Conservation (phyloP, 768 basidiomycete genomes). For the Suillus subluteus region DNA sequence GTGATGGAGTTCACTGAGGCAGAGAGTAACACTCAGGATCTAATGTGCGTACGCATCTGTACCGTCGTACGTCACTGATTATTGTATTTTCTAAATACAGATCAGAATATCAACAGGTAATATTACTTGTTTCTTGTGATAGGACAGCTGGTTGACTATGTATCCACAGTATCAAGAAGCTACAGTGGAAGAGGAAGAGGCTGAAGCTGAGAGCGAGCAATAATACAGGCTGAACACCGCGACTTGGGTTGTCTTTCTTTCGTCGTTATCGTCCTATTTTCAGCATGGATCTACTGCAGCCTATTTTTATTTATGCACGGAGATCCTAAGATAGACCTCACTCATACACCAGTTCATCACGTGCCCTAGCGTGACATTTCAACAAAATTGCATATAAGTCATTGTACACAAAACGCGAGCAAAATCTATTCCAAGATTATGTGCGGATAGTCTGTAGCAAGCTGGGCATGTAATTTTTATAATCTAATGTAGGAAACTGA, state of each 20-base stretch:
- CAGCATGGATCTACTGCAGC: background rate
- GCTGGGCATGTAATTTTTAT: too few relatives aligned
- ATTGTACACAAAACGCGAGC: too few relatives aligned
- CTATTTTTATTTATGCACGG: constrained; percentile 1
- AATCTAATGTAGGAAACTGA: too few relatives aligned
- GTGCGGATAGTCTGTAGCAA: too few relatives aligned
- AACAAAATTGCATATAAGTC: too few relatives aligned
- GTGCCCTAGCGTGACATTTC: too few relatives aligned
- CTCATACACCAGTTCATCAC: too few relatives aligned
- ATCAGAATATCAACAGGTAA: constrained; percentile 88
- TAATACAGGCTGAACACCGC: constrained; percentile 18
- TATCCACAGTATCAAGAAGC: constrained; percentile 63
- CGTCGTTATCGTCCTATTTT: constrained; percentile 3
- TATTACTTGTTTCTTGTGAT: background rate
- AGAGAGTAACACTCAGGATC: constrained; percentile 78
- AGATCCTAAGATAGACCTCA: too few relatives aligned
- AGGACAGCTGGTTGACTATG: background rate
- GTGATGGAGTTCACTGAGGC: constrained; percentile 82
- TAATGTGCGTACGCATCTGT: constrained; percentile 62
- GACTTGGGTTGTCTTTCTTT: background rate
- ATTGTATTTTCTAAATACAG: constrained; percentile 39
- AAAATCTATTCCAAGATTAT: too few relatives aligned
- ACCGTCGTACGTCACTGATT: constrained; percentile 2
- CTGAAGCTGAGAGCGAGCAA: constrained; percentile 33
- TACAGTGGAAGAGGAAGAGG: constrained; percentile 46